Conservation (phyloP, 2,329 filamentous ascomycete genomes). For the Fusarium setosum region DNA sequence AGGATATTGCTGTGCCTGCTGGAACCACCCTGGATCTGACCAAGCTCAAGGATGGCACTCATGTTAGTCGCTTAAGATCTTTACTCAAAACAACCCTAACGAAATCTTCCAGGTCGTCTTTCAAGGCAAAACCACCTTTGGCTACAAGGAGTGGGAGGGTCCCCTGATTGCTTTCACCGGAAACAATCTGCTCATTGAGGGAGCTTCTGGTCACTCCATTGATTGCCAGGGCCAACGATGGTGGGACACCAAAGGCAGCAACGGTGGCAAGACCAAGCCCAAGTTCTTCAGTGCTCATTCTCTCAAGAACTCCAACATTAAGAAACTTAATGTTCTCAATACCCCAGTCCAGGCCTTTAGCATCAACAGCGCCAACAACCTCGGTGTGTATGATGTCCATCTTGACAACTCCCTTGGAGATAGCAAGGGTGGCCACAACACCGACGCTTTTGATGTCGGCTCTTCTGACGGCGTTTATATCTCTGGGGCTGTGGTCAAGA, state of each 20-base stretch:
- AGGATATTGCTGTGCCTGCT: conserved; percentile 65
- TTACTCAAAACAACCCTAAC: background rate
- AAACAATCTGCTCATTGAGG: conserved; percentile 63
- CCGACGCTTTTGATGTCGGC: conserved; percentile 69
- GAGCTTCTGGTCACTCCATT: conserved; percentile 58
- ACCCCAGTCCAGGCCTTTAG: conserved; percentile 56
- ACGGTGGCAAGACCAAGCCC: conserved; percentile 72
- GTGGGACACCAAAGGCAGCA: conserved; percentile 72
- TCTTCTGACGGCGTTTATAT: conserved; percentile 58
- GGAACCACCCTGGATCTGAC: conserved; percentile 70
- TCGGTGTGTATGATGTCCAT: conserved; percentile 49
- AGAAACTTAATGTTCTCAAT: conserved; percentile 53
- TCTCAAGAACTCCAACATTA: conserved; percentile 51
- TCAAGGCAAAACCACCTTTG: conserved; percentile 74
- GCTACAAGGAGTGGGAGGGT: conserved; percentile 73
- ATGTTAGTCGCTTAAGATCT: conserved; percentile 34
- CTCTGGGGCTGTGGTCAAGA: conserved; percentile 63
- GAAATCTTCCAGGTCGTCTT: conserved; percentile 60
- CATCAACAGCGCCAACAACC: conserved; percentile 50
- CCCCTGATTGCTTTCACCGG: conserved; percentile 73
- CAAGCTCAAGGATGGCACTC: conserved; percentile 59
- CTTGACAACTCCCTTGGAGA: conserved; percentile 55
- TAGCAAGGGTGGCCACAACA: conserved; percentile 58
- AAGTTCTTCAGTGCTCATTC: conserved; percentile 66
- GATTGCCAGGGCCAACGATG: conserved; percentile 67